Conservation (phyloP, 164 flowering plant species). For the Magnolia changhungtana region DNA sequence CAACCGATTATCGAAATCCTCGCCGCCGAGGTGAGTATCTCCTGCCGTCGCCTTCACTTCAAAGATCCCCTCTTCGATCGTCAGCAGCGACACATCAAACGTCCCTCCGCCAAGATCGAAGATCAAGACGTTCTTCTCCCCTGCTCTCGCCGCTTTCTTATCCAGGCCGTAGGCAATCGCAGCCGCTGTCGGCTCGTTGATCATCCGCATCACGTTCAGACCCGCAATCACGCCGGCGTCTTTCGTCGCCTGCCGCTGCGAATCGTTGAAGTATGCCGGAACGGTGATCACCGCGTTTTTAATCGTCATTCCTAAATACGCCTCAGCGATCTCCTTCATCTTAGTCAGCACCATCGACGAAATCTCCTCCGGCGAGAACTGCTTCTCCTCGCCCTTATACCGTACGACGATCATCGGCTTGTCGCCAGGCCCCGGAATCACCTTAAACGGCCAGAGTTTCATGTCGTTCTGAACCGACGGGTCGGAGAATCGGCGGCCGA, state of each 20-base stretch:
- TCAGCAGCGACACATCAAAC: constrained; percentile 61
- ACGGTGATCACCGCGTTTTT: constrained; percentile 48
- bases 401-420: constrained; percentile 15
- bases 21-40: constrained; percentile 62
- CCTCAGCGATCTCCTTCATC: constrained; percentile 24
- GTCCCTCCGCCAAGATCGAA: constrained; percentile 73
- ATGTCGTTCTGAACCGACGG: constrained; percentile 5
- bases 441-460: constrained; percentile 16
- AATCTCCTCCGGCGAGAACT: constrained; percentile 9
- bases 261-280: constrained; percentile 69
- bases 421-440: constrained; percentile 12
- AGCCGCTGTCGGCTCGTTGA: constrained; percentile 68
- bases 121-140: constrained; percentile 64
- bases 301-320: constrained; percentile 1
- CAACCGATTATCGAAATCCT: constrained; percentile 67
- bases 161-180: constrained; percentile 70
- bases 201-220: constrained; percentile 59
- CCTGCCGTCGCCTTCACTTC: constrained; percentile 72
- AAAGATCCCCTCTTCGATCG: constrained; percentile 68
- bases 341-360: constrained; percentile 44
- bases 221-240: constrained; percentile 72
- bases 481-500: constrained; percentile 9
- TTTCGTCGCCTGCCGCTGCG: constrained; percentile 70
- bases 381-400: constrained; percentile 12
- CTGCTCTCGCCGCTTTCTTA: constrained; percentile 53